A percentile compares a stretch with the other conserved stretches of the same genome.
These are phyloP conservation scores for Candida gorgasii DNA, from an alignment of 805 yeast species.

Conservation along the genomic window DNA sequence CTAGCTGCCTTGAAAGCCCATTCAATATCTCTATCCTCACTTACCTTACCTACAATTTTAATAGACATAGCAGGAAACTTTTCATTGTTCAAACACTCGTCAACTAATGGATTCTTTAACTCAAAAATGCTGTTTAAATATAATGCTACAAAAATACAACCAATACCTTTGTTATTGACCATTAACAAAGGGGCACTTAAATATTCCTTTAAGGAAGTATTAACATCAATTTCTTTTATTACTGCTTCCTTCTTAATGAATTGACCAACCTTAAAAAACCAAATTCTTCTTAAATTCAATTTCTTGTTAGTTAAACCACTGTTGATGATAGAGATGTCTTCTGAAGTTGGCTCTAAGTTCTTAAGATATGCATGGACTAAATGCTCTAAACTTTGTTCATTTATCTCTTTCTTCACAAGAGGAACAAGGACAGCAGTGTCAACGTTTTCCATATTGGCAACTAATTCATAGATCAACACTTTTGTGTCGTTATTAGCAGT, in stretches of 20 bases:
- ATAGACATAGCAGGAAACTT: constrained; percentile 52
- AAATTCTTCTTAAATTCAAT: constrained; percentile 58
- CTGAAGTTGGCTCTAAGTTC: constrained; percentile 27
- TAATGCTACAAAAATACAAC: constrained; percentile 55
- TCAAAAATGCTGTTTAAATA: constrained; percentile 18
- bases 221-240: constrained; percentile 34
- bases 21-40: constrained; percentile 42
- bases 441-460: constrained; percentile 29
- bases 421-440: constrained; percentile 44
- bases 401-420: constrained; percentile 69
- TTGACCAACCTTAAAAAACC: constrained; percentile 60
- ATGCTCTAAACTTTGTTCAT: constrained; percentile 60
- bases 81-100: constrained; percentile 32
- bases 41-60: constrained; percentile 53
- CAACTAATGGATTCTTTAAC: constrained; percentile 11
- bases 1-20: constrained; percentile 56
- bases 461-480: constrained; percentile 45
- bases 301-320: constrained; percentile 70
- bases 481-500: constrained; percentile 67
- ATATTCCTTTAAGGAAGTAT: constrained; percentile 42
- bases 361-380: constrained; percentile 51
- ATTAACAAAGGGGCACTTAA: constrained; percentile 54
- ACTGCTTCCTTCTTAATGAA: constrained; percentile 8
- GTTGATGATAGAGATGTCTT: constrained; percentile 30
- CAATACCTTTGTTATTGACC: constrained; percentile 51